Evolutionary conservation across 768 basidiomycete genomes (phyloP).

Genomic region (Hortiboletus campestris): DNA sequence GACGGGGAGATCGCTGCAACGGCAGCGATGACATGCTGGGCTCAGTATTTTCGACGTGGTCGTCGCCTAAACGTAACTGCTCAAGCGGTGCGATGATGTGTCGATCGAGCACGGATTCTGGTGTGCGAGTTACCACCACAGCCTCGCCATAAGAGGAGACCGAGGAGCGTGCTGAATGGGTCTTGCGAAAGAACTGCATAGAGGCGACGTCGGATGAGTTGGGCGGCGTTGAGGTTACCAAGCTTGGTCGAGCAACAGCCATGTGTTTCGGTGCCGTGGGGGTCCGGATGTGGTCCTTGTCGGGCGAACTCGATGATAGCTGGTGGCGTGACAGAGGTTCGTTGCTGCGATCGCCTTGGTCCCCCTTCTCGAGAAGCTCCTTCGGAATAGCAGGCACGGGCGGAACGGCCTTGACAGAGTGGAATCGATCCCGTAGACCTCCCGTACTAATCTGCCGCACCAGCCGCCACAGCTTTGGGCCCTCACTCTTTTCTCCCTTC

Average conservation of each 20-base stretch:
- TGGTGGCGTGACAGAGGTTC: slow-evolving; percentile 4
- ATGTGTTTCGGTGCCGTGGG: slow-evolving; percentile 9
- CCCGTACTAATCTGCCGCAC: slow-evolving; percentile 70
- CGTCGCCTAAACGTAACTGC: slow-evolving; percentile 41
- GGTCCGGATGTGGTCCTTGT: slow-evolving; percentile 2
- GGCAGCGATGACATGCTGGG: not conserved
- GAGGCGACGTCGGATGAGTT: slow-evolving; percentile 58
- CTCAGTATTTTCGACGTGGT: slow-evolving; percentile 10
- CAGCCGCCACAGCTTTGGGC: slow-evolving; percentile 60
- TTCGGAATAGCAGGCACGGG: slow-evolving; percentile 63
- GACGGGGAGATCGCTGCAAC: slow-evolving; percentile 15
- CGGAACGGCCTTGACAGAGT: slow-evolving; percentile 35
- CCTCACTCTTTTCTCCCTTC: slow-evolving; percentile 22
- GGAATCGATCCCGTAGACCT: slow-evolving; percentile 53
- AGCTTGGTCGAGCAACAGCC: slow-evolving; percentile 38
- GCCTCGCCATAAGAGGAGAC: slow-evolving; percentile 52
- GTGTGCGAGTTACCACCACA: slow-evolving; percentile 37
- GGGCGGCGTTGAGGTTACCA: slow-evolving; percentile 60
- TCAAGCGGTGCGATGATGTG: slow-evolving; percentile 59
- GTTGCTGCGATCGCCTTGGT: slow-evolving; percentile 1
- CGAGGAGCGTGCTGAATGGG: slow-evolving; percentile 52
- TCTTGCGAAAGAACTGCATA: slow-evolving; percentile 48
- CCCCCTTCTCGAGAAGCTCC: slow-evolving; percentile 28
- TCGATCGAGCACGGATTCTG: slow-evolving; percentile 32
- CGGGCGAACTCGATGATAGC: slow-evolving; percentile 4